Evolutionary conservation across 140 eudicot species (phyloP), one percentile per base, ranked within the genome.

Genomic region (Anethum foeniculum): DNA sequence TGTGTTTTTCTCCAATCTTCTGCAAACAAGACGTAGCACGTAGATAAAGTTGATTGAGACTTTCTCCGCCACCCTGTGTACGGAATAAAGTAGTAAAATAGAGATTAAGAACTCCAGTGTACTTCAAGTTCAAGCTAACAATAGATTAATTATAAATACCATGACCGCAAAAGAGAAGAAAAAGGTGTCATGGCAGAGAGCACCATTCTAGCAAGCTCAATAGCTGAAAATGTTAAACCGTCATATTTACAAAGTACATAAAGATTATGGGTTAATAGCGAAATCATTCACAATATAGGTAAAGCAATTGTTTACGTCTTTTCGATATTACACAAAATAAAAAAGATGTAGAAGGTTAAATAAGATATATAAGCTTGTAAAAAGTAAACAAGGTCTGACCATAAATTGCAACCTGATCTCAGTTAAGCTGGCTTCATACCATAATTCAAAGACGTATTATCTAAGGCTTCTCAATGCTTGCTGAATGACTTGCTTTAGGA

Each of bases 41-140:
- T 75, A 84, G 71, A 78, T 88, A 90, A 81, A 94, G 93, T 85
- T 92, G 96, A 84, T 88, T 86, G 2, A 86, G 81, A 77, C 97
- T 94, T 88, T 94, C 99, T 69, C 99, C 99, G 74, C 99, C 99
- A 86, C 99, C 98, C 99, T 92, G 86, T 84, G 82, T 32, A 56
- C 39, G 51, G 46, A 65, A 58, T 5, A 85, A 51, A 76, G 23
- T 15, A 6, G 75, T 47, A 34, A 51, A 76, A 77, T 38, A 62
- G 36, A 6, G 15, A 1, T 43, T 79, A 4, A n/a, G 27, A 32
- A 36, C 44, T 41, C 41, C 75, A 58, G 46, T 12, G 58, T 8
- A 79, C 48, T 62, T 62, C 27, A 79, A 10, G 21, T n/a, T 79
- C 80, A 52, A 30, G 48, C 27, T 7, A 41, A 77, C 38, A 77